Percentiles rank a stretch among this genome's conserved stretches.
phyloP scores from a whole-genome alignment of 768 basidiomycete species.

The Russula ochroleuca region DNA sequence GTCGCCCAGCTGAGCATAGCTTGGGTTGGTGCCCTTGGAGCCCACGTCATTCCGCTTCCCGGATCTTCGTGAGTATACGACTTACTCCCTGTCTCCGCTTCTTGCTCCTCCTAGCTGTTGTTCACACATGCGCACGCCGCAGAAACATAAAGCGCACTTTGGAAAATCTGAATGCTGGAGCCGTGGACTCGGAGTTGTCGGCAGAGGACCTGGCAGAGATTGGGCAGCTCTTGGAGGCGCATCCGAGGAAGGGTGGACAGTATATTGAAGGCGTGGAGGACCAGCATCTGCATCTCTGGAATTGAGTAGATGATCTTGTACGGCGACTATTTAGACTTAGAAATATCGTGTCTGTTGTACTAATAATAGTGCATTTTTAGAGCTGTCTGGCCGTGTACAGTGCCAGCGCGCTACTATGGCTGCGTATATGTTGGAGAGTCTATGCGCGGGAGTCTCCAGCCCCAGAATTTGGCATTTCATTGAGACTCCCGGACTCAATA shows the following conservation, averaged over 20 bases:
- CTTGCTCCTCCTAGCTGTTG: neutral
- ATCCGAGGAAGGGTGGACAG: constrained; percentile 40
- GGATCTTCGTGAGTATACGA: constrained; percentile 39
- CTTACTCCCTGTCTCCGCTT: constrained; percentile 1
- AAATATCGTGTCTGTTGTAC: neutral
- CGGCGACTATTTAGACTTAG: neutral
- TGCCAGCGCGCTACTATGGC: too few relatives aligned
- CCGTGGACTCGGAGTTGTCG: constrained; percentile 36
- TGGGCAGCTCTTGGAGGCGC: constrained; percentile 35
- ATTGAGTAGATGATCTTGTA: constrained; percentile 25
- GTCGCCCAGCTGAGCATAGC: constrained; percentile 40
- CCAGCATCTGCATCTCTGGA: constrained; percentile 35
- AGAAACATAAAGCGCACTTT: constrained; percentile 41
- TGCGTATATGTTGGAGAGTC: too few relatives aligned
- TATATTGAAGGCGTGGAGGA: constrained; percentile 33
- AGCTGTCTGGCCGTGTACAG: too few relatives aligned
- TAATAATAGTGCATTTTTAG: too few relatives aligned
- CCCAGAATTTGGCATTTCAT: too few relatives aligned
- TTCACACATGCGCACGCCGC: neutral
- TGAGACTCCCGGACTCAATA: too few relatives aligned
- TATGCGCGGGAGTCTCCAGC: too few relatives aligned
- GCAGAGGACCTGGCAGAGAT: constrained; percentile 40
- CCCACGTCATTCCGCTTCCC: constrained; percentile 45
- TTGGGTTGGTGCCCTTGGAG: constrained; percentile 38
- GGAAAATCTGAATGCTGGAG: constrained; percentile 42